A percentile compares a stretch with the other conserved stretches of the same genome.
Conservation (phyloP, 352 stramenopile genomes). For the Globisporangium nodosum region DNA sequence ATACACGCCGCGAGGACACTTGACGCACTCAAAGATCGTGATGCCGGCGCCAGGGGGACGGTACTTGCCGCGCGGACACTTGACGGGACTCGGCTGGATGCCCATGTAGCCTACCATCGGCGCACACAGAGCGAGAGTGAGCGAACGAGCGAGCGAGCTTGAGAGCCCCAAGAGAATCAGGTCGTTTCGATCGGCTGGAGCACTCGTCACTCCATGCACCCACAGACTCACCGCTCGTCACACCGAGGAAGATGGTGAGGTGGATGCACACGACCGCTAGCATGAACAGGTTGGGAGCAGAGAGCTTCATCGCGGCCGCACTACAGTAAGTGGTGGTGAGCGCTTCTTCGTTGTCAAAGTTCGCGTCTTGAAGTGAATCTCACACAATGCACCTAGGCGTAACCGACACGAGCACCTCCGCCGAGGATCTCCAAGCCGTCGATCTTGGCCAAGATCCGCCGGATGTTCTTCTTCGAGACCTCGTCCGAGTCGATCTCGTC, state of each 20-base stretch:
- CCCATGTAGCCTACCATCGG: slow-evolving; percentile 22
- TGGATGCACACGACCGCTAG: slow-evolving; percentile 3
- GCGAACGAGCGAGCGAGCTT: background rate
- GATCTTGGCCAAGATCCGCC: slow-evolving; percentile 56
- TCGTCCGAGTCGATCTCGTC: slow-evolving; percentile 63
- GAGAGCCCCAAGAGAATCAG: background rate
- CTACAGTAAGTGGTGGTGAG: background rate
- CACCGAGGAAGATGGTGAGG: slow-evolving; percentile 8
- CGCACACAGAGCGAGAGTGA: background rate
- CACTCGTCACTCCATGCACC: background rate
- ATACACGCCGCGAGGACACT: slow-evolving; percentile 70
- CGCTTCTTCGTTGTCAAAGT: no score
- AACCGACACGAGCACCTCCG: no score
- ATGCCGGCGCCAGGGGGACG: slow-evolving; percentile 35
- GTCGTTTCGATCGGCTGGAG: no score
- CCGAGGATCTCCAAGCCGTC: slow-evolving; percentile 18
- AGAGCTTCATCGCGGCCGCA: background rate
- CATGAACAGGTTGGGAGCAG: slow-evolving; percentile 1
- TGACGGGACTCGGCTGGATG: slow-evolving; percentile 34
- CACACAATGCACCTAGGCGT: no score
- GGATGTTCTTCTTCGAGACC: slow-evolving; percentile 63
- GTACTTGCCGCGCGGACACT: slow-evolving; percentile 68
- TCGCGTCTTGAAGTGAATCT: no score
- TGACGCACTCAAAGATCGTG: slow-evolving; percentile 53
- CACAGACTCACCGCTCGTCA: background rate